These are phyloP conservation scores for Fragaria nilgerrensis DNA, from an alignment of 306 rosid species.

Conservation along the genomic window DNA sequence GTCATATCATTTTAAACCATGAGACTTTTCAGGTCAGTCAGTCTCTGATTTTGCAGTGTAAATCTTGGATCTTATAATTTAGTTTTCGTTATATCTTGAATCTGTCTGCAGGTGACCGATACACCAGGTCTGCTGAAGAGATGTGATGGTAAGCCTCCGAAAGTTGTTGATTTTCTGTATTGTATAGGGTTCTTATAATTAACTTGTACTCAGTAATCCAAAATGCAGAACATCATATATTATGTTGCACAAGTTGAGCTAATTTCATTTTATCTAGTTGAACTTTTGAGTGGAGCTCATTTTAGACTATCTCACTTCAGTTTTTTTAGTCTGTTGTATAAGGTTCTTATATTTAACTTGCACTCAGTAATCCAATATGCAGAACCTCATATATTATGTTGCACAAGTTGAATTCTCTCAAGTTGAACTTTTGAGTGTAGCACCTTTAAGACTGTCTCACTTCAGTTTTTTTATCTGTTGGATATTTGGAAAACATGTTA, in stretches of 20 bases:
- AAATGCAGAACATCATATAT: background rate
- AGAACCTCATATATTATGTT: background rate
- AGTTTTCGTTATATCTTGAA: conserved; percentile 5
- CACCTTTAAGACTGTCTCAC: background rate
- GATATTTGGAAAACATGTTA: background rate
- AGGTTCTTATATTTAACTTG: background rate
- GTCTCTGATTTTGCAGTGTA: conserved; percentile 11
- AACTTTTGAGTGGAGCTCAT: background rate
- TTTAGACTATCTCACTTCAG: background rate
- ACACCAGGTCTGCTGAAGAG: conserved; percentile 91
- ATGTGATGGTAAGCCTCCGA: conserved; percentile 54
- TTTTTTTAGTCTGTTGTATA: background rate
- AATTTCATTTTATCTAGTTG: background rate
- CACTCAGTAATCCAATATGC: background rate
- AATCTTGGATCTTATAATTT: conserved; percentile 1
- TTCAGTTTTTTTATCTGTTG: background rate
- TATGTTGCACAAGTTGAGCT: conserved; percentile 1
- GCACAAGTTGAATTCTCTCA: background rate
- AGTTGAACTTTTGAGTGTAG: background rate
- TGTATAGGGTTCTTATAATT: background rate
- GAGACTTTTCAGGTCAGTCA: conserved; percentile 70
- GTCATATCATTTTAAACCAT: conserved; percentile 71
- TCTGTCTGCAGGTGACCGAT: conserved; percentile 73
- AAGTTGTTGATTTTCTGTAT: background rate
- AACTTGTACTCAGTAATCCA: background rate